phyloP scores from a whole-genome alignment of 2,329 filamentous ascomycete genomes.

The Triangularia setosa region DNA sequence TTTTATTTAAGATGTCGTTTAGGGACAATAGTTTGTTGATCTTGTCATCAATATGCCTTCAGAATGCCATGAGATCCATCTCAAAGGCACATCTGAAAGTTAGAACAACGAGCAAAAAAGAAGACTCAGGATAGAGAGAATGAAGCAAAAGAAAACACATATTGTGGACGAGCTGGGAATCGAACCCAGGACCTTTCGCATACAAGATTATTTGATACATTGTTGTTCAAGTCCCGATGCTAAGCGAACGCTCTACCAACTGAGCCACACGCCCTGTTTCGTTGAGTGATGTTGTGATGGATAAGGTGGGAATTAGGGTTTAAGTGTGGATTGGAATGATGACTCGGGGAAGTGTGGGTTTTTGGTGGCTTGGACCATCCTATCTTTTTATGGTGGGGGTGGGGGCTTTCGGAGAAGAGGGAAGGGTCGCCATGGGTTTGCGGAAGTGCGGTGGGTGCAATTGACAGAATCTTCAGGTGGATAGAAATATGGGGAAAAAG shows the following conservation, averaged over 20 bases:
- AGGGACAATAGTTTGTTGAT: no score
- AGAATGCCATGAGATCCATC: no score
- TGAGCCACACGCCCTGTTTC: constrained; percentile 21
- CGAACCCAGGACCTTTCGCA: constrained; percentile 25
- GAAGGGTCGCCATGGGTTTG: neutral
- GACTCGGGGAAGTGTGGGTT: no score
- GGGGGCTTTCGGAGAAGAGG: neutral
- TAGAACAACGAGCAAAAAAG: neutral
- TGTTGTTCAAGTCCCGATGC: constrained; percentile 8
- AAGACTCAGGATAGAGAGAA: neutral
- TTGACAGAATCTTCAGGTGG: neutral
- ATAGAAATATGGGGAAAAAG: neutral
- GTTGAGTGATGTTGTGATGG: constrained; percentile 1
- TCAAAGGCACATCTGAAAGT: no score
- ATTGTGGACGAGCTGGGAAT: constrained; percentile 23
- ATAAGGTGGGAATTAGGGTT: neutral
- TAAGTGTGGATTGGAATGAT: neutral
- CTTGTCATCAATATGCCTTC: no score
- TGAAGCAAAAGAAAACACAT: neutral
- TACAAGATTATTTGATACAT: neutral
- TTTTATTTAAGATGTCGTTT: no score
- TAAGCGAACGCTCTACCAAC: constrained; percentile 25
- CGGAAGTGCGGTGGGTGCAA: neutral
- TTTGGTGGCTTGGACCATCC: no score
- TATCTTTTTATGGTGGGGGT: neutral